Base-by-base conservation (phyloP, 441 rosid species). In the Gossypium schwendimanii region DNA sequence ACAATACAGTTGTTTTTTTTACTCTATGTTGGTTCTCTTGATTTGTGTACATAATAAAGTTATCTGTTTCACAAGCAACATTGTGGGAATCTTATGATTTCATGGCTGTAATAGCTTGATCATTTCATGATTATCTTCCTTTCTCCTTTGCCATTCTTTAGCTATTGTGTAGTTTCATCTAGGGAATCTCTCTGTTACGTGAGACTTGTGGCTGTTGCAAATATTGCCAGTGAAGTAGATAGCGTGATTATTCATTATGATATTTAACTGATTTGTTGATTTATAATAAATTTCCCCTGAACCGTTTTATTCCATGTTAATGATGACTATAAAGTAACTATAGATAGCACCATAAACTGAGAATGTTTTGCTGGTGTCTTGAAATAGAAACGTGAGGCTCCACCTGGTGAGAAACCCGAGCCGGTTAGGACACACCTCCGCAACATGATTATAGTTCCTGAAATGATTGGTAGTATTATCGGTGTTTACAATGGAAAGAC, bases 401-500 rank as follows among this genome's bases (percentile, higher is more conserved):
- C 86, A 58, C 75, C 82, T 5, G 85, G 86, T 68, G 87, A 86
- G 81, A 86, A 86, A 75, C 87, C 87, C n/a, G 87, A 79, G 31
- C 82, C 87, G 8, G 86, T 86, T 49, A 76, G 87, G 75, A 84
- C 87, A 3, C 87, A 86, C 54, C 77, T 86, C 7, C 81, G 87
- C 18, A 81, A 81, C 84, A 82, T 86, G 89, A 75, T 86, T 70
- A 86, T 84, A 33, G 87, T 86, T 14, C 85, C 85, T 20, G 87
- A 83, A 62, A 85, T 81, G 87, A 85, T 85, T 17, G 88, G 85
- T 66, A 85, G 85, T 49, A 72, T 83, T 69, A 78, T 85, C 15
- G 87, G 90, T 26, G 87, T 83, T 6, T 85, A 84, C 79, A 84
- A 87, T 2, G 90, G 90, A 1, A 82, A 83, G 84, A 87, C 90